Conservation (phyloP, 495 filamentous ascomycete genomes). For the Staphylotrichum longicolle region DNA sequence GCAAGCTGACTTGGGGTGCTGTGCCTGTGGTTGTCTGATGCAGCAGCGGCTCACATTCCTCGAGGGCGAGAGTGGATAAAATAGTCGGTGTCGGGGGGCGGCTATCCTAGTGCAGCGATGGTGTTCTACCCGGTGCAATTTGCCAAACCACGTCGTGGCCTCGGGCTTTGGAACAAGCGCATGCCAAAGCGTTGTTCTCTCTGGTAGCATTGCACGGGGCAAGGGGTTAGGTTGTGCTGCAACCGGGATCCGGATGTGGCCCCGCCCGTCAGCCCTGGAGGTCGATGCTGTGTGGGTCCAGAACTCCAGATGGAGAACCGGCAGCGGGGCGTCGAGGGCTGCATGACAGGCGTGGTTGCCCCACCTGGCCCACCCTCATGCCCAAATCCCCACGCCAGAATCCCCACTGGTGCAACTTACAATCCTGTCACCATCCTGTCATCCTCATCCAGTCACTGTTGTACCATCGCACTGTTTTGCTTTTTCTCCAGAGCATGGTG, state of each 20-base stretch:
- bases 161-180: background rate
- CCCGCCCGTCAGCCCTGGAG: conserved; percentile 1
- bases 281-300: background rate
- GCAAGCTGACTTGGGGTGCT: background rate
- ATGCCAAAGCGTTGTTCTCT: background rate
- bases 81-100: too few species aligned
- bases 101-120: background rate
- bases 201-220: background rate
- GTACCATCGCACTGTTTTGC: too few species aligned
- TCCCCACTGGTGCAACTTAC: too few species aligned
- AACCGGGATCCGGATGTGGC: background rate
- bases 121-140: background rate
- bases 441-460: too few species aligned
- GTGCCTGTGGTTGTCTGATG: too few species aligned
- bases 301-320: background rate
- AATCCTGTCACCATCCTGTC: too few species aligned
- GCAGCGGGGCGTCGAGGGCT: too few species aligned
- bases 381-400: too few species aligned
- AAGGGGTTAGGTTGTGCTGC: background rate
- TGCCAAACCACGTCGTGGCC: background rate
- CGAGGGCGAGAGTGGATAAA: too few species aligned
- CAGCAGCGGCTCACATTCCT: too few species aligned
- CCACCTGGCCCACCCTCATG: too few species aligned
- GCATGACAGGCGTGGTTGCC: background rate
- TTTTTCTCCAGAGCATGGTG: too few species aligned